A percentile compares a stretch with the other conserved stretches of the same genome.
Conservation (phyloP, 2,329 filamentous ascomycete genomes). For the Shiraia sp. region DNA sequence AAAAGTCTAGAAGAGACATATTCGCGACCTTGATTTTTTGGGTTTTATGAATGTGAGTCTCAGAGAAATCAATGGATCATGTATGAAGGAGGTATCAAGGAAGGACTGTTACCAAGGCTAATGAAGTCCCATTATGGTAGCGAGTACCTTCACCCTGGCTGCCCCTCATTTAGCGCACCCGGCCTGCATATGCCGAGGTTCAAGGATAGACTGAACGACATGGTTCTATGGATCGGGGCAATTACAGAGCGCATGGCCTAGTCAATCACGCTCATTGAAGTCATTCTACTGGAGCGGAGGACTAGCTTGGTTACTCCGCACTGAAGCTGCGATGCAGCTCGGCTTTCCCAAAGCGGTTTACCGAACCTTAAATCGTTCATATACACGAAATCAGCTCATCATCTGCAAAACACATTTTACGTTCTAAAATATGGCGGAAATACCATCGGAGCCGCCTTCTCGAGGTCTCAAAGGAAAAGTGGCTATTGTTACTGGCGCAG, state of each 20-base stretch:
- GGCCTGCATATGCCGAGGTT: constrained; percentile 11
- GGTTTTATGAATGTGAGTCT: neutral
- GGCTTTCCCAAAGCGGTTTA: constrained; percentile 4
- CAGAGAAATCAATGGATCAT: neutral
- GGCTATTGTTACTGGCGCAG: constrained; percentile 64
- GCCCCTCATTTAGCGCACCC: constrained; percentile 15
- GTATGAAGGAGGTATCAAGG: neutral
- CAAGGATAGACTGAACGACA: neutral
- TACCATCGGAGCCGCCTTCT: constrained; percentile 33
- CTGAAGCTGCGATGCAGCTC: neutral
- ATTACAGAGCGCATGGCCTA: too few relatives aligned
- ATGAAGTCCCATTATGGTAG: too few relatives aligned
- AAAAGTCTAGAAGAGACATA: constrained; percentile 22
- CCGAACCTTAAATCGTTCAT: neutral
- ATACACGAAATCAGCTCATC: too few relatives aligned
- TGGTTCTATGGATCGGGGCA: too few relatives aligned
- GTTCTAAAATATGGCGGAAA: constrained; percentile 14
- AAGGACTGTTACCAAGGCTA: neutral
- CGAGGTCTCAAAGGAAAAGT: constrained; percentile 50
- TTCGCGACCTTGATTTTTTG: neutral
- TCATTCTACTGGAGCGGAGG: too few relatives aligned
- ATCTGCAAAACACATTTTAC: neutral
- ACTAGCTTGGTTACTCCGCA: too few relatives aligned
- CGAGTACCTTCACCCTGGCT: neutral
- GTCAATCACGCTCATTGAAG: too few relatives aligned